Conservation (phyloP, 2,329 filamentous ascomycete species). For the Pseudogymnoascus sp. region DNA sequence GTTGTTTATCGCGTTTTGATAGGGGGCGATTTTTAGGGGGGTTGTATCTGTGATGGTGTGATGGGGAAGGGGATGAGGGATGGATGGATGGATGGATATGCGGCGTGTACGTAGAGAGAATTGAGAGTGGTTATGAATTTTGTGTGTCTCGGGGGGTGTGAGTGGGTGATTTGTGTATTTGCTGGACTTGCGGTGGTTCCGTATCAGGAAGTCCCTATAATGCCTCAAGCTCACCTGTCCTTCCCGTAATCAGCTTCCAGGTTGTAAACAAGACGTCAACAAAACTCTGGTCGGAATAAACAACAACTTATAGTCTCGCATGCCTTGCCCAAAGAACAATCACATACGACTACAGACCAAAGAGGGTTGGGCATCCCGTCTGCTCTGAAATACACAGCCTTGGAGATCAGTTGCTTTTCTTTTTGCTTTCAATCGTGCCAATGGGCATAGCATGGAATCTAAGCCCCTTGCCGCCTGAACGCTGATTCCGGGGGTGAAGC, state of each 20-base stretch:
- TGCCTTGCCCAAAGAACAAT: no score
- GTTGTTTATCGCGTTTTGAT: background rate
- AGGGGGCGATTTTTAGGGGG: background rate
- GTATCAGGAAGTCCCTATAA: background rate
- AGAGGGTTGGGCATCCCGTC: no score
- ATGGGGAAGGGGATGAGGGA: background rate
- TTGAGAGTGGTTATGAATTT: background rate
- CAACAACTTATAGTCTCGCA: no score
- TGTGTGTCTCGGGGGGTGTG: background rate
- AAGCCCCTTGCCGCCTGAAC: no score
- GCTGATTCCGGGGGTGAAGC: no score
- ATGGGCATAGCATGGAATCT: no score
- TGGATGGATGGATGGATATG: background rate
- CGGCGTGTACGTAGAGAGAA: conserved; percentile 4
- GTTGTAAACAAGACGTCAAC: background rate
- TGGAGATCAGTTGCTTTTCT: no score
- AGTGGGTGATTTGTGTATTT: background rate
- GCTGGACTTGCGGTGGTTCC: background rate
- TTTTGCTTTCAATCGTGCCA: no score
- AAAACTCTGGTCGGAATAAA: background rate
- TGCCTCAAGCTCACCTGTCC: background rate
- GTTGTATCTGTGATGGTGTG: conserved; percentile 2
- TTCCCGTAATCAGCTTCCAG: background rate
- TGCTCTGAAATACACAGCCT: no score
- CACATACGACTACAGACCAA: no score